Conservation (phyloP, 495 filamentous ascomycete species). For the Coniosporium apollinis region DNA sequence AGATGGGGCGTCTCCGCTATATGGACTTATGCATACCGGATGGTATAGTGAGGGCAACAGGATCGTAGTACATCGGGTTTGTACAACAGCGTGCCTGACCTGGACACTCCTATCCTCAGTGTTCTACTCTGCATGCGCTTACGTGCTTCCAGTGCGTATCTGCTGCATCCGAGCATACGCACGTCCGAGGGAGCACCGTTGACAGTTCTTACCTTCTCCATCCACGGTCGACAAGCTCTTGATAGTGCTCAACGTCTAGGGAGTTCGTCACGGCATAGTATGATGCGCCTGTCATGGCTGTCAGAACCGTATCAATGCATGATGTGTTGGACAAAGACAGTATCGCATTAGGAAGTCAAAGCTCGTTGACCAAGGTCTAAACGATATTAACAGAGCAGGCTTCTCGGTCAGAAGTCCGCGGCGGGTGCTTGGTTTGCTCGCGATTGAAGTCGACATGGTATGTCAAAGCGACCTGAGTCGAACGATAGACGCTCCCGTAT, state of each 20-base stretch:
- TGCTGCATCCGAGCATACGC: not conserved
- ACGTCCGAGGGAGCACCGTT: not conserved
- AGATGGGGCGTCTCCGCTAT: constrained; percentile 2
- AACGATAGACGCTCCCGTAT: too few relatives aligned
- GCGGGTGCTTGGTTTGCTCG: too few relatives aligned
- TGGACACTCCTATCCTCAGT: constrained; percentile 10
- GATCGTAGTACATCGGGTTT: constrained; percentile 68
- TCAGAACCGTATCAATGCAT: too few relatives aligned
- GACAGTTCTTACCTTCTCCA: constrained; percentile 58
- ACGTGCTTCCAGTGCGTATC: not conserved
- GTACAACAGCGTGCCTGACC: constrained; percentile 72
- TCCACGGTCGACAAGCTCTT: constrained; percentile 65
- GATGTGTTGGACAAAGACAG: too few relatives aligned
- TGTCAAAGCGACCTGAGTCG: too few relatives aligned
- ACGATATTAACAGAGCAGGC: too few relatives aligned
- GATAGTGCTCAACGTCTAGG: constrained; percentile 59
- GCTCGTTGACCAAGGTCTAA: too few relatives aligned
- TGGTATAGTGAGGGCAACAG: constrained; percentile 92
- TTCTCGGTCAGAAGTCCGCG: too few relatives aligned
- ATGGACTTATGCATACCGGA: constrained; percentile 37
- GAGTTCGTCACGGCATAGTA: constrained; percentile 61
- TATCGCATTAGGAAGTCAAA: too few relatives aligned
- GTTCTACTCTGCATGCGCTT: not conserved
- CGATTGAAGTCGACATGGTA: too few relatives aligned
- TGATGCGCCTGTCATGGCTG: constrained; percentile 50